phyloP scores from a whole-genome alignment of 352 stramenopile species.

The Hyaloperonospora brassicae region DNA sequence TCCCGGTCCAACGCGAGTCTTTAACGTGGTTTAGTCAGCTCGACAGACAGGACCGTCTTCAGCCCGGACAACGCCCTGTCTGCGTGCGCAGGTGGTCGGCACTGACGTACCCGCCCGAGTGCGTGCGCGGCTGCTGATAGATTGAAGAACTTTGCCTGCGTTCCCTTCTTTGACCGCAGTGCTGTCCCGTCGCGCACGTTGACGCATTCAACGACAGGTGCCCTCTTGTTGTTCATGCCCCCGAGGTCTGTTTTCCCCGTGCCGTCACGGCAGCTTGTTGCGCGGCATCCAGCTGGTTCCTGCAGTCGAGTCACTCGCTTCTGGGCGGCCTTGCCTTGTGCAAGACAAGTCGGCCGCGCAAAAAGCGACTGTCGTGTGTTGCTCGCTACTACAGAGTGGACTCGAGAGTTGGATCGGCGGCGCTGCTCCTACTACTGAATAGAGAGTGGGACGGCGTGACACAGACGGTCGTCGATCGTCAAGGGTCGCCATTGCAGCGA shows the following conservation, averaged over 20 bases:
- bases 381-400: conserved; percentile 16
- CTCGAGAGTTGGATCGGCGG: conserved; percentile 12
- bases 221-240: conserved; percentile 19
- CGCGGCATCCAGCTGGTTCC: neutral
- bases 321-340: no score
- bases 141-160: conserved; percentile 24
- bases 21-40: neutral
- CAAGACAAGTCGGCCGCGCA: no score
- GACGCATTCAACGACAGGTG: conserved; percentile 4
- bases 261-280: conserved; percentile 4
- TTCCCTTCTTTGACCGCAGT: conserved; percentile 21
- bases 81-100: conserved; percentile 13
- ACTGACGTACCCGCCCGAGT: conserved; percentile 18
- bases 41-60: neutral
- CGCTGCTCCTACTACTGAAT: conserved; percentile 20
- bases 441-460: conserved; percentile 22
- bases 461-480: conserved; percentile 20
- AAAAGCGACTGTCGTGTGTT: neutral
- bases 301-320: no score
- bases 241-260: neutral
- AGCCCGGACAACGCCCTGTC: conserved; percentile 1
- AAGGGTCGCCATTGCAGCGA: conserved; percentile 6
- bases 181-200: conserved; percentile 5
- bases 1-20: no score
- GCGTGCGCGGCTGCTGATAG: conserved; percentile 13